phyloP scores from a whole-genome alignment of 2,329 filamentous ascomycete genomes.

The Fusarium sterilihyphosum region DNA sequence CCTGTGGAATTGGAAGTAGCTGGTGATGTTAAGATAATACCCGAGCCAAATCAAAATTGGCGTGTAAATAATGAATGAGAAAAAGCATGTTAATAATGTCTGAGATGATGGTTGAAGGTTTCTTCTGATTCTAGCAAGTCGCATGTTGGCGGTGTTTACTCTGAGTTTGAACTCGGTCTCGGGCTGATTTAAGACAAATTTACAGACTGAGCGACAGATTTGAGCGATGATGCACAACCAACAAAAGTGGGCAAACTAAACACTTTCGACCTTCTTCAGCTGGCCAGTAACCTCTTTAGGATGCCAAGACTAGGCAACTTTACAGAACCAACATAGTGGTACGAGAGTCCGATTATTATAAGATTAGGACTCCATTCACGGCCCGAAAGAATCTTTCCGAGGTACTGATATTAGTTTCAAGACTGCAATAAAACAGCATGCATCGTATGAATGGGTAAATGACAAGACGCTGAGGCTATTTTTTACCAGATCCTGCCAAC shows the following conservation, averaged over 20 bases:
- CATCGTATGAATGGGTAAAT: not conserved
- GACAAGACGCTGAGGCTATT: accelerated
- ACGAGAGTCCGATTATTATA: not conserved
- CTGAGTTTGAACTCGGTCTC: not conserved
- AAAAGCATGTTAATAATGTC: not conserved
- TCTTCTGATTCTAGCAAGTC: not conserved
- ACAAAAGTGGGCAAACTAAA: not conserved
- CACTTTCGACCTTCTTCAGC: not conserved
- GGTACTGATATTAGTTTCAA: not conserved
- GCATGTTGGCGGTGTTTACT: not conserved
- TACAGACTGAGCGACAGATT: not conserved
- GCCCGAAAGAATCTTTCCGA: not conserved
- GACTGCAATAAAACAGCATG: not conserved
- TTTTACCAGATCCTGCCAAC: slow-evolving; percentile 53
- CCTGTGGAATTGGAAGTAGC: not conserved
- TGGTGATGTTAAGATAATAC: not conserved
- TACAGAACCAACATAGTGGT: not conserved
- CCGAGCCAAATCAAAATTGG: not conserved
- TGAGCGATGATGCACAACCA: not conserved
- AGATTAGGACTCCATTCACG: not conserved
- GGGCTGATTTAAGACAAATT: not conserved
- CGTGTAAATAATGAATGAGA: not conserved
- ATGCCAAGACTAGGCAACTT: not conserved
- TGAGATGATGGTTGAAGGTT: not conserved
- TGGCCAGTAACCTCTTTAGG: not conserved